phyloP scores from a whole-genome alignment of 2,329 filamentous ascomycete species.

The Huntiella moniliformis region DNA sequence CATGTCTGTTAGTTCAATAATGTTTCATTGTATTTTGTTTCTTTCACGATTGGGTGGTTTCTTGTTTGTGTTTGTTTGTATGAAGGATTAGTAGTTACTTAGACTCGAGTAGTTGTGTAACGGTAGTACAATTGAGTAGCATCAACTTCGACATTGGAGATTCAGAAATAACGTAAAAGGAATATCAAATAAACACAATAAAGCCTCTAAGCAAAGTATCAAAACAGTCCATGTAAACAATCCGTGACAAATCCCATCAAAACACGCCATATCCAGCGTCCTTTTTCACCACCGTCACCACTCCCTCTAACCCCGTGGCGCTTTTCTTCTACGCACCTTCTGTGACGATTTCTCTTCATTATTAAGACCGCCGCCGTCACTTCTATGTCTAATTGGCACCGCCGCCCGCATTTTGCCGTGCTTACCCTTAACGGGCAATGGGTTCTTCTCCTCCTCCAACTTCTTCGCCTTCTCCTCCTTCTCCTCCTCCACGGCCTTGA shows the following conservation, averaged over 20 bases:
- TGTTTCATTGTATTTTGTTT: conserved; percentile 1
- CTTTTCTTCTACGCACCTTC: conserved; percentile 11
- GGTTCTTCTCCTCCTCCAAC: conserved; percentile 13
- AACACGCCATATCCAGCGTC: background rate
- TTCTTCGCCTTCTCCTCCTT: conserved; percentile 26
- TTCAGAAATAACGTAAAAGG: background rate
- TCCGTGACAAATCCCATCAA: conserved; percentile 2
- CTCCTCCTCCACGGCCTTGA: conserved; percentile 16
- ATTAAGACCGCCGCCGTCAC: conserved; percentile 9
- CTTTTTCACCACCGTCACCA: background rate
- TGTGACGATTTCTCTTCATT: background rate
- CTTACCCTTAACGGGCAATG: conserved; percentile 5
- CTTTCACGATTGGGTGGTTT: background rate
- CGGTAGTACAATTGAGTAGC: too few species aligned
- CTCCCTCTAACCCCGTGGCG: conserved; percentile 7
- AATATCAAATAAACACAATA: background rate
- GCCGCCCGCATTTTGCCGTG: conserved; percentile 8
- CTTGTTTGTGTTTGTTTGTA: too few species aligned
- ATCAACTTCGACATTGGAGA: too few species aligned
- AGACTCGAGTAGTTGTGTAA: background rate
- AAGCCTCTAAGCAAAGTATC: conserved; percentile 2
- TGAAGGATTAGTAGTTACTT: too few species aligned
- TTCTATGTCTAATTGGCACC: conserved; percentile 11
- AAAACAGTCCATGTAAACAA: conserved; percentile 5
- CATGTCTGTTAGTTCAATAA: background rate